Percentiles rank a stretch among this genome's conserved stretches.
Evolutionary conservation across 1,139 yeast genomes (phyloP).

Genomic region (Wickerhamomyces sp.): DNA sequence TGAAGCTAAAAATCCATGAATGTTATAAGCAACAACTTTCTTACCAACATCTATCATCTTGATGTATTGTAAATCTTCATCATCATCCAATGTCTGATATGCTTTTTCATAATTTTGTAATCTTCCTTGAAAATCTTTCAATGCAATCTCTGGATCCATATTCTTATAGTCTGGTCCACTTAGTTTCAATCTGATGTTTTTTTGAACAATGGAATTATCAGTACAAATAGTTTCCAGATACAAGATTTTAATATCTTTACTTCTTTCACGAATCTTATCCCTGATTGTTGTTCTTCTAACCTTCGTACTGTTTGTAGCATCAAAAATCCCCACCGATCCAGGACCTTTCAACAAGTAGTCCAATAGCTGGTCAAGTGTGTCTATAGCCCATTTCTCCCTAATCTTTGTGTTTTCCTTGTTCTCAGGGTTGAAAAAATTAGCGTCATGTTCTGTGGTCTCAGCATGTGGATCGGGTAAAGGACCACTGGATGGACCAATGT

Average conservation of each 20-base stretch:
- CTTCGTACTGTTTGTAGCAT: conserved; percentile 89
- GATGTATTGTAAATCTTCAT: conserved; percentile 76
- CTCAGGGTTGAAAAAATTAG: conserved; percentile 82
- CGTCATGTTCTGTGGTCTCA: conserved; percentile 45
- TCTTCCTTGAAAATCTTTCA: conserved; percentile 77
- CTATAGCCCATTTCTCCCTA: conserved; percentile 95
- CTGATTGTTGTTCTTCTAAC: conserved; percentile 65
- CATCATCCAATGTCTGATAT: conserved; percentile 83
- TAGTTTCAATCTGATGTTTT: conserved; percentile 77
- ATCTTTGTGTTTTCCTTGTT: conserved; percentile 59
- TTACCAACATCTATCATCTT: conserved; percentile 96
- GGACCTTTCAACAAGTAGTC: conserved; percentile 75
- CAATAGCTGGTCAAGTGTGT: conserved; percentile 77
- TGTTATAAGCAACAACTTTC: conserved; percentile 86
- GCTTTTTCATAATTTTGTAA: conserved; percentile 82
- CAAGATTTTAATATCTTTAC: conserved; percentile 66
- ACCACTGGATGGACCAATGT: conserved; percentile 64
- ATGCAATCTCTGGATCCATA: conserved; percentile 78
- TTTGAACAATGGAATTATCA: conserved; percentile 69
- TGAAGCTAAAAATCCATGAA: conserved; percentile 88
- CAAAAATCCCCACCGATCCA: conserved; percentile 92
- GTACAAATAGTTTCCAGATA: conserved; percentile 87
- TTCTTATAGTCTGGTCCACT: conserved; percentile 90
- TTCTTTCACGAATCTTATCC: conserved; percentile 63
- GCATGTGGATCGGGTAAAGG: conserved; percentile 56